Evolutionary conservation across 2,329 filamentous ascomycete species (phyloP).

Genomic region (Ilyonectria sp.): DNA sequence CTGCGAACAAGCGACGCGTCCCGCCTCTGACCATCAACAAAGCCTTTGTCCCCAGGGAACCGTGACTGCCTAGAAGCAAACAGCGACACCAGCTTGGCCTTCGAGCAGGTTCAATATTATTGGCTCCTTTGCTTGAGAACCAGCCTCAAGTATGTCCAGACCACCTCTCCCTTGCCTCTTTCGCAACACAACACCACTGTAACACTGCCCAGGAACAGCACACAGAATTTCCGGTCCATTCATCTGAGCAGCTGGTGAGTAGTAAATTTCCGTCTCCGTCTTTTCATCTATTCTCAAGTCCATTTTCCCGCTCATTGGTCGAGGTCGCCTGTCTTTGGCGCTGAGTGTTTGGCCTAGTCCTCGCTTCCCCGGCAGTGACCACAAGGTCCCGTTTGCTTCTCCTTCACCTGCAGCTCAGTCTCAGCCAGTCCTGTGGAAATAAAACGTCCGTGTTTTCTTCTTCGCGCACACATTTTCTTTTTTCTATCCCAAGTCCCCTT

Average conservation of each 20-base stretch:
- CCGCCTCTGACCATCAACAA: not conserved
- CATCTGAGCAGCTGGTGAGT: too few relatives aligned
- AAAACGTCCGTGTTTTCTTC: not conserved
- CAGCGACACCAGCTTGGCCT: too few relatives aligned
- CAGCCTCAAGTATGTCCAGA: not conserved
- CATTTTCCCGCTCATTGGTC: not conserved
- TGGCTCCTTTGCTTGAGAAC: not conserved
- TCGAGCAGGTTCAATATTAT: not conserved
- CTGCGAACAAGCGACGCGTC: not conserved
- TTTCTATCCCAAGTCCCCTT: not conserved
- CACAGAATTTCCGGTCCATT: not conserved
- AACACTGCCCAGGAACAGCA: not conserved
- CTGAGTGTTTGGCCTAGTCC: not conserved
- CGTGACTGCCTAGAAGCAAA: not conserved
- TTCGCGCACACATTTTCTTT: not conserved
- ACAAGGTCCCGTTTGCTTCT: not conserved
- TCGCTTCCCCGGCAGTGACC: not conserved
- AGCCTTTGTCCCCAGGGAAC: not conserved
- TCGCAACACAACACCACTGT: not conserved
- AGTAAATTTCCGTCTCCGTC: not conserved
- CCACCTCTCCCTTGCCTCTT: not conserved
- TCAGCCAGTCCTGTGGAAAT: not conserved
- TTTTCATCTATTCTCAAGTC: not conserved
- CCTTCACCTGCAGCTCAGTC: not conserved
- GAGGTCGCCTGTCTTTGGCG: not conserved